A percentile compares a stretch with the other conserved stretches of the same genome.
phyloP scores from a whole-genome alignment of 441 rosid genomes.

The Heliophila coronopifolia region DNA sequence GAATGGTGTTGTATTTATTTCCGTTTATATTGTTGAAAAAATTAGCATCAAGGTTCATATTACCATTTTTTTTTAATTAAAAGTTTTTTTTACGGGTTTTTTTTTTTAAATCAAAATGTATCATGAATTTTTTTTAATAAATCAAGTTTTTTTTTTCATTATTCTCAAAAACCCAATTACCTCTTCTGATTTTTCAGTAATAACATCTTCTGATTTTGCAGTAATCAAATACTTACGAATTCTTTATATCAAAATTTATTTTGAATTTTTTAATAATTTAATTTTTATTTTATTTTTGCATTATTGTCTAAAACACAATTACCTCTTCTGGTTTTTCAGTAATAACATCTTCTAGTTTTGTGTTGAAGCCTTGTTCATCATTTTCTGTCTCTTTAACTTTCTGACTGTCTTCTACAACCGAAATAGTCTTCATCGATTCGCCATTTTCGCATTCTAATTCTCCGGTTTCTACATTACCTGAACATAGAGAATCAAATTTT shows the following conservation, averaged over 20 bases:
- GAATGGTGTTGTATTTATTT: no score
- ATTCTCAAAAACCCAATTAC: conserved; percentile 9
- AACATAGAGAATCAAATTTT: background rate
- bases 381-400: conserved; percentile 24
- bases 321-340: conserved; percentile 14
- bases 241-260: no score
- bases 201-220: conserved; percentile 3
- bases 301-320: background rate
- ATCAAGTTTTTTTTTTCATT: no score
- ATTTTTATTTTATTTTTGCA: no score
- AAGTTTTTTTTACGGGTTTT: no score
- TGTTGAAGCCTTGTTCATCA: conserved; percentile 17
- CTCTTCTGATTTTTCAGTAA: conserved; percentile 3
- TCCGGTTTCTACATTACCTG: conserved; percentile 24
- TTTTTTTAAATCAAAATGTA: no score
- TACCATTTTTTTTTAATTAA: no score
- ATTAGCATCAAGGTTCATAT: no score
- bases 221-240: no score
- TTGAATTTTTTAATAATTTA: no score
- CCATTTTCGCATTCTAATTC: conserved; percentile 13
- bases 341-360: background rate
- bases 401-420: conserved; percentile 23
- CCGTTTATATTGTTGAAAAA: no score
- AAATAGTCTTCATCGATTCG: conserved; percentile 13
- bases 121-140: no score